Evolutionary conservation across 2,329 filamentous ascomycete species (phyloP).

Genomic region (Monosporascus ibericus): DNA sequence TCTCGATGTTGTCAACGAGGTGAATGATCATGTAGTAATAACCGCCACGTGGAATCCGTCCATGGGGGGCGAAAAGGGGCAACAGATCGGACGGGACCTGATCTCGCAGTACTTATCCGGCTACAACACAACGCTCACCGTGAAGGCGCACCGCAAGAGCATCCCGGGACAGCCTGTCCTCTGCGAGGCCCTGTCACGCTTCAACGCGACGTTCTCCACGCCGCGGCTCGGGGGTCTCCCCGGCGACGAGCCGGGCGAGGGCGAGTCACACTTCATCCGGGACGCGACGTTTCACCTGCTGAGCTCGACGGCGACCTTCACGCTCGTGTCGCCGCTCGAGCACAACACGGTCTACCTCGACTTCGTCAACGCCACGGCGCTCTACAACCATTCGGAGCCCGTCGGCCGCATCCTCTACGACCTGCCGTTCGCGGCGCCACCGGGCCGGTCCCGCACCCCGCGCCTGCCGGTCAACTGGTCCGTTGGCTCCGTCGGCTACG

Average conservation of each 20-base stretch:
- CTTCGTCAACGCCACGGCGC: conserved; percentile 75
- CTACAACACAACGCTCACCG: conserved; percentile 72
- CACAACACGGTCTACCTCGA: conserved; percentile 72
- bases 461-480: conserved; percentile 78
- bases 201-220: conserved; percentile 66
- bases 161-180: conserved; percentile 69
- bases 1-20: conserved; percentile 58
- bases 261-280: conserved; percentile 66
- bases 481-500: conserved; percentile 72
- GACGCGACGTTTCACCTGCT: conserved; percentile 82
- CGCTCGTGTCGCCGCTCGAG: conserved; percentile 69
- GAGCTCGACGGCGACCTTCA: conserved; percentile 81
- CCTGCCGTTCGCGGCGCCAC: conserved; percentile 68
- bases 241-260: conserved; percentile 36
- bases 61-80: conserved; percentile 56
- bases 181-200: conserved; percentile 64
- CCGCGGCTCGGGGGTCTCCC: conserved; percentile 57
- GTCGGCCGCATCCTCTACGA: conserved; percentile 74
- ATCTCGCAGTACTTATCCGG: conserved; percentile 85
- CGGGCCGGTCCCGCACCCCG: conserved; percentile 67
- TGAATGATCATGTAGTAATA: conserved; percentile 65
- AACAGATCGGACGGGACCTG: conserved; percentile 60
- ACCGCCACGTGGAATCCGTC: conserved; percentile 70
- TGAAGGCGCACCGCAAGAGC: conserved; percentile 64
- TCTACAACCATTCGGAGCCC: conserved; percentile 72